These are phyloP conservation scores for Multifurca ochricompacta DNA, from an alignment of 768 basidiomycete species.

Conservation along the genomic window DNA sequence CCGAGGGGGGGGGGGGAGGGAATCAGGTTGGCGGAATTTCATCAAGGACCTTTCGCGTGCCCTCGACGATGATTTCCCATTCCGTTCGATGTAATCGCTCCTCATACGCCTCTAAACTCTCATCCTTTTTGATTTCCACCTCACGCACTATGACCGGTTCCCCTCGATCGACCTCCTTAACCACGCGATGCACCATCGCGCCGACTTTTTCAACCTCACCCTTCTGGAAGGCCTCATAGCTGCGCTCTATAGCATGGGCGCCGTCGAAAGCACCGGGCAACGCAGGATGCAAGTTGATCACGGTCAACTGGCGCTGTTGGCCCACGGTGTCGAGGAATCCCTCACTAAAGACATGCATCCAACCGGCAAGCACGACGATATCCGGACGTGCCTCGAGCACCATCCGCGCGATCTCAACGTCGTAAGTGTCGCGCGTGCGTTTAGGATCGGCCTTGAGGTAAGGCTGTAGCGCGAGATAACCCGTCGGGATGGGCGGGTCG, in stretches of 20 bases:
- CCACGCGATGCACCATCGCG: conserved; percentile 90
- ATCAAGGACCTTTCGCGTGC: conserved; percentile 61
- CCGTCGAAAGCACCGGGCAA: conserved; percentile 96
- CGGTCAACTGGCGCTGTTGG: conserved; percentile 64
- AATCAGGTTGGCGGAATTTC: conserved; percentile 27
- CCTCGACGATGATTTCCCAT: conserved; percentile 88
- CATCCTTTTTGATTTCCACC: conserved; percentile 64
- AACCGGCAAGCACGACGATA: conserved; percentile 90
- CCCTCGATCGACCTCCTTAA: conserved; percentile 89
- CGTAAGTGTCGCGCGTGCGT: conserved; percentile 78
- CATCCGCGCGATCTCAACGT: conserved; percentile 65
- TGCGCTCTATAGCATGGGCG: conserved; percentile 81
- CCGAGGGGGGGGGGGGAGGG: neutral
- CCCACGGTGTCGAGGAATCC: conserved; percentile 65
- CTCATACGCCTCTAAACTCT: conserved; percentile 65
- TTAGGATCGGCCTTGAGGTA: conserved; percentile 68
- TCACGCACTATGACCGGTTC: conserved; percentile 78
- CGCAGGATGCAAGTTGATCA: conserved; percentile 96
- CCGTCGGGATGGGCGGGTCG: conserved; percentile 71
- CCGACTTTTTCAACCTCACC: conserved; percentile 77
- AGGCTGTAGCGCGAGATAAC: conserved; percentile 76
- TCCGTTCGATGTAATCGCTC: conserved; percentile 73
- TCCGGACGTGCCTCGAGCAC: conserved; percentile 64
- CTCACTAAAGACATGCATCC: conserved; percentile 95
- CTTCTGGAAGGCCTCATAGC: conserved; percentile 79